Conservation (phyloP, 2,329 filamentous ascomycete genomes). For the Emergomyces africanus region DNA sequence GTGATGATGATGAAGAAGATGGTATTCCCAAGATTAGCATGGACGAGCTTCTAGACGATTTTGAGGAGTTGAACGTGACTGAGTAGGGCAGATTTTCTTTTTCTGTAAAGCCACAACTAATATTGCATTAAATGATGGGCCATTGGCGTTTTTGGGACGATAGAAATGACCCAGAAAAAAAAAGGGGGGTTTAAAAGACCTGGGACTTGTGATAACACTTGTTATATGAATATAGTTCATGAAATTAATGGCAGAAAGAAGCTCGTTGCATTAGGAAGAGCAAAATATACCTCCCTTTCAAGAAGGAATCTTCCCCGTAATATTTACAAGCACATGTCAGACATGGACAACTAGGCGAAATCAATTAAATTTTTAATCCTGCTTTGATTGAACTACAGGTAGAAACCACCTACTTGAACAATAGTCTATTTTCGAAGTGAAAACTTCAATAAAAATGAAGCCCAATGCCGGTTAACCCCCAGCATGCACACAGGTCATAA, state of each 20-base stretch:
- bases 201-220: neutral
- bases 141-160: neutral
- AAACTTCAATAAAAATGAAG: too few relatives aligned
- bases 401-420: too few relatives aligned
- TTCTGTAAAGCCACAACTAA: neutral
- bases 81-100: neutral
- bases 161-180: neutral
- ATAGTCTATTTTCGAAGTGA: too few relatives aligned
- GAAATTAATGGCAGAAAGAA: neutral
- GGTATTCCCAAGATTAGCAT: slow-evolving; percentile 59
- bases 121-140: slow-evolving; percentile 1
- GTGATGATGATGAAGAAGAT: slow-evolving; percentile 44
- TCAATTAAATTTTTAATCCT: too few relatives aligned
- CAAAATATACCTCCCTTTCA: neutral
- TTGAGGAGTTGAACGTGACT: slow-evolving; percentile 72
- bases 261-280: too few relatives aligned
- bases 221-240: neutral
- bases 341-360: too few relatives aligned
- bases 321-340: neutral
- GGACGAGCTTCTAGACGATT: slow-evolving; percentile 79
- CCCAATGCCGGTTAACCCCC: too few relatives aligned
- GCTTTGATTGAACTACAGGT: too few relatives aligned
- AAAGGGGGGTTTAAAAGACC: neutral
- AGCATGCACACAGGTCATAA: too few relatives aligned
- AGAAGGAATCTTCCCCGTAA: neutral